Percentiles rank a stretch among this genome's conserved stretches.
These are phyloP conservation scores for Balamuthia mandrillaris DNA, from an alignment of 208 protist genomes.

Conservation along the genomic window DNA sequence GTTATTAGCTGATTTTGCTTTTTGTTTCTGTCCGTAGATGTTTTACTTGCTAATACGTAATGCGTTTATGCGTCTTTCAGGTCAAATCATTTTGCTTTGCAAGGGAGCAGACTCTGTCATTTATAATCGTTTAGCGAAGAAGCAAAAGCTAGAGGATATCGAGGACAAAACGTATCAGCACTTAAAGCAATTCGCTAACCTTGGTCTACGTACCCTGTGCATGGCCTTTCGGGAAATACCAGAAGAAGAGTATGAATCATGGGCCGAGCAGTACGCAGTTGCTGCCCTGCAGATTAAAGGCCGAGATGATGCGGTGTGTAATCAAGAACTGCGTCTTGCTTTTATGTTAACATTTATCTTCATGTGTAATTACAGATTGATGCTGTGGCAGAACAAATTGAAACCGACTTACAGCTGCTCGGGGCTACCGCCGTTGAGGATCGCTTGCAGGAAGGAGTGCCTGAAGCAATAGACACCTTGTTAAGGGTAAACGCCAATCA, in stretches of 20 bases:
- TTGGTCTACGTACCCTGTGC: slow-evolving; percentile 62
- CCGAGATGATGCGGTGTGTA: slow-evolving; percentile 24
- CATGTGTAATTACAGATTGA: slow-evolving; percentile 21
- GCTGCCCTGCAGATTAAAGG: slow-evolving; percentile 18
- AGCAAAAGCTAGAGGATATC: background rate
- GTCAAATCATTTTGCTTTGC: slow-evolving; percentile 53
- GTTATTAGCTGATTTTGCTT: background rate
- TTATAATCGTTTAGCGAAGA: background rate
- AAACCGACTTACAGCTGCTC: slow-evolving; percentile 78
- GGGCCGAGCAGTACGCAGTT: slow-evolving; percentile 19
- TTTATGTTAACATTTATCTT: background rate
- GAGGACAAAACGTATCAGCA: background rate
- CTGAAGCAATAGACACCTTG: slow-evolving; percentile 64
- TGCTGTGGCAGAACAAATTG: slow-evolving; percentile 69
- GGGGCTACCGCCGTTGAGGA: slow-evolving; percentile 95
- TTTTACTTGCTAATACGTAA: too few relatives aligned
- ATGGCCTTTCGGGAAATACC: slow-evolving; percentile 39
- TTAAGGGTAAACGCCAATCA: background rate
- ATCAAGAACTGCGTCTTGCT: background rate
- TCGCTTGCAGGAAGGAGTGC: slow-evolving; percentile 91
- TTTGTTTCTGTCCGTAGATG: too few relatives aligned
- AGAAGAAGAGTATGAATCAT: slow-evolving; percentile 39
- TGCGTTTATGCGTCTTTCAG: slow-evolving; percentile 15
- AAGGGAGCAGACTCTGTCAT: slow-evolving; percentile 70
- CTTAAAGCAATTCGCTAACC: slow-evolving; percentile 51